Conservation (phyloP, 1,139 yeast species). For the Diutina neorugosa region DNA sequence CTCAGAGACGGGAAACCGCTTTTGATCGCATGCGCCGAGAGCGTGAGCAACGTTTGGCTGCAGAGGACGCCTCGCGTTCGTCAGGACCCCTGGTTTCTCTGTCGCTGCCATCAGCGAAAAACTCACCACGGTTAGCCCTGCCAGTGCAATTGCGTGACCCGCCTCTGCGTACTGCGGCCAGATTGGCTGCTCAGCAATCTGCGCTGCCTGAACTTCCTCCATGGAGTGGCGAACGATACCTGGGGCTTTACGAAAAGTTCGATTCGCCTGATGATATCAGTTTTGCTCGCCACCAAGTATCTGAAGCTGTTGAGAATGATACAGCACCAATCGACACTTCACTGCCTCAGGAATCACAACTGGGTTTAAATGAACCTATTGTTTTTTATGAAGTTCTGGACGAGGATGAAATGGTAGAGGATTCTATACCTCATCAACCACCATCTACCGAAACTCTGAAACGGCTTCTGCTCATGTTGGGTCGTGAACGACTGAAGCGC, state of each 20-base stretch:
- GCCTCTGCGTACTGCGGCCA: background rate
- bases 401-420: background rate
- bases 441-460: background rate
- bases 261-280: background rate
- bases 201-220: background rate
- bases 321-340: background rate
- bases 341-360: background rate
- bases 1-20: background rate
- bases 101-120: background rate
- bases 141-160: conserved; percentile 2
- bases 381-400: conserved; percentile 3
- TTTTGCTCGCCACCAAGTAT: background rate
- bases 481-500: background rate
- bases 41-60: background rate
- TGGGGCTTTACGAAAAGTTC: conserved; percentile 3
- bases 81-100: background rate
- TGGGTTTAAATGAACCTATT: background rate
- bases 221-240: background rate
- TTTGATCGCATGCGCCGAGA: conserved; percentile 4
- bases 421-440: background rate
- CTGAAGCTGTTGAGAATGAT: background rate
- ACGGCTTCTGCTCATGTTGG: background rate
- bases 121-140: background rate
- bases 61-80: background rate
- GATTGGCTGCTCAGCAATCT: background rate